Evolutionary conservation across 805 yeast species (phyloP).

Genomic region (Ogataea ganodermae): DNA sequence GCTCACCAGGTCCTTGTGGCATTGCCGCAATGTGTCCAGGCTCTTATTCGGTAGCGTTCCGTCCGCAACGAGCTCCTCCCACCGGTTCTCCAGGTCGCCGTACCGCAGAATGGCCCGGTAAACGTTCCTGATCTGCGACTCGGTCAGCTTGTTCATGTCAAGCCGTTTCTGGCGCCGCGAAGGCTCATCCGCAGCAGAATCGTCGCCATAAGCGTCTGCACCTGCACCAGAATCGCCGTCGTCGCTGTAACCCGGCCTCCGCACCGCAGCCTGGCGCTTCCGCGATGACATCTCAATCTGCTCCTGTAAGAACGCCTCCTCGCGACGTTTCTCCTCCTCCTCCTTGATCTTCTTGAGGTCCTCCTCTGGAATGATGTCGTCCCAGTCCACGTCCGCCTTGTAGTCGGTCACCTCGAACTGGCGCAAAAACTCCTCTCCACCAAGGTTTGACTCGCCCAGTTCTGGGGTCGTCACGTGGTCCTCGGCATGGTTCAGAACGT

Average conservation of each 20-base stretch:
- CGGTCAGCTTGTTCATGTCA: conserved; percentile 61
- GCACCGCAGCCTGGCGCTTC: conserved; percentile 67
- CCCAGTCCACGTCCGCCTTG: conserved; percentile 98
- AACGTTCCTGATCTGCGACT: conserved; percentile 81
- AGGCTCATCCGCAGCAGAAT: background rate
- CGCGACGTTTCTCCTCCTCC: conserved; percentile 83
- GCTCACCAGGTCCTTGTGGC: conserved; percentile 70
- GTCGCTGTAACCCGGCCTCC: conserved; percentile 48
- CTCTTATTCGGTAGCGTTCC: conserved; percentile 86
- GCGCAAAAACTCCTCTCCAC: conserved; percentile 95
- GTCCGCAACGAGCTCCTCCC: conserved; percentile 87
- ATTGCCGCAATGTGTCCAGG: conserved; percentile 72
- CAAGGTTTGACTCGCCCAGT: conserved; percentile 93
- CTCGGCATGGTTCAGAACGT: conserved; percentile 94
- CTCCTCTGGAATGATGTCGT: conserved; percentile 95
- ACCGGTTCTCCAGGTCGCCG: conserved; percentile 75
- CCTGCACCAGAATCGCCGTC: conserved; percentile 43
- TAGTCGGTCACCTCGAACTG: conserved; percentile 99
- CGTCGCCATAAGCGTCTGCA: conserved; percentile 16
- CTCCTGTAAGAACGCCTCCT: conserved; percentile 83
- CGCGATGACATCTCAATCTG: conserved; percentile 87
- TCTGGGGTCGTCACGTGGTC: conserved; percentile 97
- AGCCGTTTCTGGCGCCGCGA: conserved; percentile 38
- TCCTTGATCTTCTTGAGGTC: conserved; percentile 87
- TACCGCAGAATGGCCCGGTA: conserved; percentile 78